These are phyloP conservation scores for Bruguiera gymnorhiza DNA, from an alignment of 345 rosid species.

Conservation along the genomic window DNA sequence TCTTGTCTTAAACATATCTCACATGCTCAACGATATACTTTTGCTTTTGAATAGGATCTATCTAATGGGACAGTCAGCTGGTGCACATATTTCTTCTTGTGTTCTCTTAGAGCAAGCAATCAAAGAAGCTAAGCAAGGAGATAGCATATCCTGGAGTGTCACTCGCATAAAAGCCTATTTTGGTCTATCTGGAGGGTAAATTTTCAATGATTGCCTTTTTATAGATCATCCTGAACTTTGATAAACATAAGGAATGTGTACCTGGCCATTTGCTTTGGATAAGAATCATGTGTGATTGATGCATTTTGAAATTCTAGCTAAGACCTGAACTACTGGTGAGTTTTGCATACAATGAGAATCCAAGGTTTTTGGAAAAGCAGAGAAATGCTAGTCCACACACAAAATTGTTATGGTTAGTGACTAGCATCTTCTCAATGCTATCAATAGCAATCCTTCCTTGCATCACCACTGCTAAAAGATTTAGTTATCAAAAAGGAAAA, in stretches of 20 bases:
- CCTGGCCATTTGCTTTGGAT: too few species aligned
- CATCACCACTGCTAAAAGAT: too few species aligned
- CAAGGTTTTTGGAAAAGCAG: neutral
- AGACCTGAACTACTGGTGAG: neutral
- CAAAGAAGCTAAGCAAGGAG: conserved; percentile 25
- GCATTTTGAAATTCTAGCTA: neutral
- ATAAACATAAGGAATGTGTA: too few species aligned
- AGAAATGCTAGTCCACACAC: neutral
- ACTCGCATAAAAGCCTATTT: conserved; percentile 26
- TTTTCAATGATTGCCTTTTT: conserved; percentile 10
- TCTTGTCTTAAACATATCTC: conserved; percentile 14
- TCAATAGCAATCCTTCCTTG: too few species aligned
- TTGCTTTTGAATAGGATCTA: conserved; percentile 28
- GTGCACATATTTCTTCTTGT: conserved; percentile 34
- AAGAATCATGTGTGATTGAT: neutral
- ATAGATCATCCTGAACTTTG: neutral
- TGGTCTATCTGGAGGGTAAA: conserved; percentile 36
- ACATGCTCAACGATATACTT: conserved; percentile 11
- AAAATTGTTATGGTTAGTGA: neutral
- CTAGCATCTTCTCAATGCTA: neutral
- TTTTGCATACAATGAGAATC: neutral
- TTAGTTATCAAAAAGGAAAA: too few species aligned
- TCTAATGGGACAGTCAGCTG: conserved; percentile 36
- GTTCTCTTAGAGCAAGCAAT: conserved; percentile 33
- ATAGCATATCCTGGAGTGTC: conserved; percentile 28